Base-by-base conservation (phyloP, 768 basidiomycete species). In the Suillus bovinus region DNA sequence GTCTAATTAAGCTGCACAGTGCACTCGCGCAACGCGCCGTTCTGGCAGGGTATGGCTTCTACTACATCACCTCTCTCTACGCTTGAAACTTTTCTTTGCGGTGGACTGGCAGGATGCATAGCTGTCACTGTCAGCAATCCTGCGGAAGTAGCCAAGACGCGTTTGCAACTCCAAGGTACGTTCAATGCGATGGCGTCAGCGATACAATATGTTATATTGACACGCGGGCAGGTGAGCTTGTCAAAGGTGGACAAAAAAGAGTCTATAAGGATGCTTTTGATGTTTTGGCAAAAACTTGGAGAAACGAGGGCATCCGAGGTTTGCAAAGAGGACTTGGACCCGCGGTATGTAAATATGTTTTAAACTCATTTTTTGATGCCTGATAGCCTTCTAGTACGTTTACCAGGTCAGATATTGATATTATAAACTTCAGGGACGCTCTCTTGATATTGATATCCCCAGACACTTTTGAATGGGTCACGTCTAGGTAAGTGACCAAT, bases 381-480 rank as follows among this genome's bases (percentile, higher is more conserved):
- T 69, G 60, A 71, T 36, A 14, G 57, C 57, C 49, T 55, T 55
- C 39, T 65, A 96, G 93, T 98, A 97, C 78, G 84, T 85, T 38
- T 96, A 96, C 74, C 95, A 96, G 84, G 94, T 91, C 73, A 75
- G 86, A 63, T 60, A 38, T 27, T 9, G 86, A 63, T 60, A 38
- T 27, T 9, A 24, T n/a, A 38, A 27, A 2, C 10, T 27, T 36
- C 22, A 36, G 16, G 11, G 16, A 27, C 11, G 5, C 16, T 20
- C 8, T 38, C 14, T 27, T 22, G 10, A 38, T 33, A 22, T 16
- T 38, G 16, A 38, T 27, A 1, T 38, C 36, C 22, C 10, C 61
- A 99, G 93, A 89, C 96, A 59, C 81, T 97, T 36, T 78, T 98
- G 66, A 97, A 97, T 68, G 94, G 95, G 10, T 96, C 92, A 34